phyloP scores from a whole-genome alignment of 2,329 filamentous ascomycete genomes.

The Nothophoma quercina region DNA sequence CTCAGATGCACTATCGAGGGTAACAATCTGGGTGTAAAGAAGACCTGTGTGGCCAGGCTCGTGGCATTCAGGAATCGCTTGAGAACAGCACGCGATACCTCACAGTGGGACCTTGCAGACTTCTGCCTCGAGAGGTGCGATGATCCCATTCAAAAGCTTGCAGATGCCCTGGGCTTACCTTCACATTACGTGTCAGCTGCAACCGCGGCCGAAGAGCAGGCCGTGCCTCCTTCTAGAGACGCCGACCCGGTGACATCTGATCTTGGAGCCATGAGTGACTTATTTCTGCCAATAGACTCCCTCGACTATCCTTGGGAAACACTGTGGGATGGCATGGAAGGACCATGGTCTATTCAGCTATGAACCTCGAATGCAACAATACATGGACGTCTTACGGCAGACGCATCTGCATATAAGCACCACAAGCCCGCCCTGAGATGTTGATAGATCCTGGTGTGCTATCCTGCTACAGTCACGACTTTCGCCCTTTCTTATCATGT shows the following conservation, averaged over 20 bases:
- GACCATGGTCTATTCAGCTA: slow-evolving; percentile 24
- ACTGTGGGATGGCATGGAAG: slow-evolving; percentile 23
- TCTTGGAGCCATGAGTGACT: neutral
- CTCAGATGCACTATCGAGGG: slow-evolving; percentile 27
- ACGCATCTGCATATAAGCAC: neutral
- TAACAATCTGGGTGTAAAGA: slow-evolving; percentile 16
- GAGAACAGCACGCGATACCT: slow-evolving; percentile 11
- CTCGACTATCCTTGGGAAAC: slow-evolving; percentile 29
- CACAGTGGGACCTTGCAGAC: slow-evolving; percentile 29
- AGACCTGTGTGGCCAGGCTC: slow-evolving; percentile 12
- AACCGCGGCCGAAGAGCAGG: neutral
- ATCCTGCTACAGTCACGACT: no score
- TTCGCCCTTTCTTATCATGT: neutral
- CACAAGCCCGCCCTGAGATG: no score
- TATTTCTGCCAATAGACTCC: slow-evolving; percentile 22
- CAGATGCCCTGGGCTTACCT: slow-evolving; percentile 15
- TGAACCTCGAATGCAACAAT: no score
- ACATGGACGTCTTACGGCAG: no score
- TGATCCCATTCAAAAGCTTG: slow-evolving; percentile 30
- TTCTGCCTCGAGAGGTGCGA: slow-evolving; percentile 30
- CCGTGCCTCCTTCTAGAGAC: neutral
- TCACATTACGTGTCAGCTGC: neutral
- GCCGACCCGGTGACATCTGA: neutral
- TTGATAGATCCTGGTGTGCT: no score
- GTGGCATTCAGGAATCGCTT: slow-evolving; percentile 18